Evolutionary conservation across 352 stramenopile species (phyloP).

Genomic region (Globisporangium polare): DNA sequence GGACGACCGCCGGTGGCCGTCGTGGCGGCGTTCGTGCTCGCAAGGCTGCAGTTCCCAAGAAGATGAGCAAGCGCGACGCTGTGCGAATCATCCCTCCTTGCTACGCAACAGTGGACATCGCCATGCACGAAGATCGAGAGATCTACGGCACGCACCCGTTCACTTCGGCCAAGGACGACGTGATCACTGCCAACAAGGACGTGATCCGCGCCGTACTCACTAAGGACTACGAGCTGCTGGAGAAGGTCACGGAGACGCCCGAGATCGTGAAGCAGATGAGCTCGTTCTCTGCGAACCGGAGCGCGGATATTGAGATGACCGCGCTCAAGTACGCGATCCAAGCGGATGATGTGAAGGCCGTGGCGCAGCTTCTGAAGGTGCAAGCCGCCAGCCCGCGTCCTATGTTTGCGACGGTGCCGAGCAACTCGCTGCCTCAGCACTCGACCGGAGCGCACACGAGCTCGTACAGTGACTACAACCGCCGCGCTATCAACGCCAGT

Average conservation of each 20-base stretch:
- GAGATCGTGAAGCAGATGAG: slow-evolving; percentile 42
- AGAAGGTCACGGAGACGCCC: slow-evolving; percentile 45
- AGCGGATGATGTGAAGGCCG: slow-evolving; percentile 45
- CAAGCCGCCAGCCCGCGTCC: slow-evolving; percentile 23
- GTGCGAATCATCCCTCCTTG: slow-evolving; percentile 46
- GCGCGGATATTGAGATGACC: slow-evolving; percentile 38
- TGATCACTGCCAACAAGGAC: slow-evolving; percentile 51
- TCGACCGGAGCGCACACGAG: slow-evolving; percentile 76
- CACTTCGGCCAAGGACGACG: slow-evolving; percentile 36
- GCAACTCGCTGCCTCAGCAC: slow-evolving; percentile 53
- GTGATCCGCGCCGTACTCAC: slow-evolving; percentile 67
- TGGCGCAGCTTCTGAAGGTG: slow-evolving; percentile 38
- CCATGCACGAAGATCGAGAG: slow-evolving; percentile 56
- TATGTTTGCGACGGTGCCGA: slow-evolving; percentile 33
- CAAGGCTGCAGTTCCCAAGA: slow-evolving; percentile 4
- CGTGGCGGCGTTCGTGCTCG: neutral
- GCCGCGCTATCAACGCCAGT: slow-evolving; percentile 73
- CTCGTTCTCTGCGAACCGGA: slow-evolving; percentile 39
- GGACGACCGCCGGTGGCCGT: neutral
- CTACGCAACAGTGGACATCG: slow-evolving; percentile 36
- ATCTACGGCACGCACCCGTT: slow-evolving; percentile 42
- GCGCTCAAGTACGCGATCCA: slow-evolving; percentile 67
- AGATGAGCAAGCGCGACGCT: slow-evolving; percentile 26
- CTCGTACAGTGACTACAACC: slow-evolving; percentile 76
- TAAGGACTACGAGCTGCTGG: slow-evolving; percentile 60